phyloP scores from a whole-genome alignment of 768 basidiomycete genomes.

The Naematelia aurantialba region DNA sequence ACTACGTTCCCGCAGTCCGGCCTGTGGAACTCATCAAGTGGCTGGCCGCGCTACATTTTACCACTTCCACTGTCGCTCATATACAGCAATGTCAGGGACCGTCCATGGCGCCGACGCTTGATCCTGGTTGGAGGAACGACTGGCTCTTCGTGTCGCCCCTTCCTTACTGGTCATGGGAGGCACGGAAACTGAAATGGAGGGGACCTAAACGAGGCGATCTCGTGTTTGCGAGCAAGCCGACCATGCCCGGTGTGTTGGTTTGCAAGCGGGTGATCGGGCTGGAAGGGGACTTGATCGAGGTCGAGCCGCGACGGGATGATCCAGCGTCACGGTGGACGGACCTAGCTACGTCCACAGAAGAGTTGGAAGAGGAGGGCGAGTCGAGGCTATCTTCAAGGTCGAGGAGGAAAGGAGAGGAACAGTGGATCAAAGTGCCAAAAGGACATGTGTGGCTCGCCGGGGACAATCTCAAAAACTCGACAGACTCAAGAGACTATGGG shows the following conservation, averaged over 20 bases:
- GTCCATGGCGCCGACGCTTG: conserved; percentile 51
- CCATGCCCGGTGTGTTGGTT: conserved; percentile 63
- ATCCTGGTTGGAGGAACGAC: conserved; percentile 36
- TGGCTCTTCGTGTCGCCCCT: conserved; percentile 47
- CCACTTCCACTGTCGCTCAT: background rate
- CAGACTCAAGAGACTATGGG: conserved; percentile 88
- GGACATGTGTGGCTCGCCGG: conserved; percentile 89
- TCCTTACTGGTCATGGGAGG: conserved; percentile 37
- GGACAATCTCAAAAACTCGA: conserved; percentile 77
- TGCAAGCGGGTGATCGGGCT: conserved; percentile 89
- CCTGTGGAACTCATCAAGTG: background rate
- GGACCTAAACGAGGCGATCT: conserved; percentile 66
- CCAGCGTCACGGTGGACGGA: conserved; percentile 15
- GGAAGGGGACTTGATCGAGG: conserved; percentile 81
- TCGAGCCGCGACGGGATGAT: conserved; percentile 62
- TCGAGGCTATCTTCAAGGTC: no score
- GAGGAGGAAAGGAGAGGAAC: conserved; percentile 53
- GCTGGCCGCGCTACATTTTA: background rate
- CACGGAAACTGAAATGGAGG: conserved; percentile 9
- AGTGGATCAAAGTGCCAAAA: conserved; percentile 67
- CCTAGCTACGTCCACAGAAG: background rate
- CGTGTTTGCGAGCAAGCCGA: conserved; percentile 66
- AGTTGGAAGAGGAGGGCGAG: background rate
- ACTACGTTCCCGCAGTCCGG: background rate
- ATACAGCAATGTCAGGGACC: conserved; percentile 44